Evolutionary conservation across 2,329 filamentous ascomycete genomes (phyloP), one percentile per base, ranked within the genome.

Genomic region (Sclerotinia nivalis): DNA sequence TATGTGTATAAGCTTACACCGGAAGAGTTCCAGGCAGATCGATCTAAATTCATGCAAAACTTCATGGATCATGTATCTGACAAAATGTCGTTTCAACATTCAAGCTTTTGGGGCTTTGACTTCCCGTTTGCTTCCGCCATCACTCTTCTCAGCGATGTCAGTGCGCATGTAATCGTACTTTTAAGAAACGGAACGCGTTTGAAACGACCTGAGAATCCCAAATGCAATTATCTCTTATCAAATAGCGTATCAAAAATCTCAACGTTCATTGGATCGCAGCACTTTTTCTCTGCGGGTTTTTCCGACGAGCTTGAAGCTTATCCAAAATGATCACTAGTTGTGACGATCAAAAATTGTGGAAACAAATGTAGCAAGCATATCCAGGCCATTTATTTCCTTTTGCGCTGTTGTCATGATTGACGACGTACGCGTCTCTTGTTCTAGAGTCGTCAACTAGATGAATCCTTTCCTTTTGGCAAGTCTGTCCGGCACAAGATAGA

Each of bases 41-140:
- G 10, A 43, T 20, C 40, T 34, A 3, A 18, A 59, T 59, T 49
- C 52, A 67, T 67, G 50, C 54, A 49, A 67, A 49, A n/a, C 20
- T 34, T n/a, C 50, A 43, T 34, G 28, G 43, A 62, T 47, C 25
- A 34, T 6, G 60, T 15, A 62, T 28, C 43, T n/a, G 22, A 49
- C 25, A 12, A 18, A 22, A 62, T 54, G 6, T 22, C 12, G 47
- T 56, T 59, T 59, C 54, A 67, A 58, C 25, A 67, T 25, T 49
- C 22, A 67, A 67, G 54, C 65, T 59, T 59, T 31, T 31, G 40
- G 20, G 31, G 28, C 54, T 45, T 45, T 25, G 62, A 66, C 49
- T 43, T 34, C 50, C 37, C 49, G 47, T 59, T 25, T 28, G 25
- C 22, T 18, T 25, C 62, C 47, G 31, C 62, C 28, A 18, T 65